phyloP scores from a whole-genome alignment of 2,329 filamentous ascomycete genomes.

The Venturia asperata region DNA sequence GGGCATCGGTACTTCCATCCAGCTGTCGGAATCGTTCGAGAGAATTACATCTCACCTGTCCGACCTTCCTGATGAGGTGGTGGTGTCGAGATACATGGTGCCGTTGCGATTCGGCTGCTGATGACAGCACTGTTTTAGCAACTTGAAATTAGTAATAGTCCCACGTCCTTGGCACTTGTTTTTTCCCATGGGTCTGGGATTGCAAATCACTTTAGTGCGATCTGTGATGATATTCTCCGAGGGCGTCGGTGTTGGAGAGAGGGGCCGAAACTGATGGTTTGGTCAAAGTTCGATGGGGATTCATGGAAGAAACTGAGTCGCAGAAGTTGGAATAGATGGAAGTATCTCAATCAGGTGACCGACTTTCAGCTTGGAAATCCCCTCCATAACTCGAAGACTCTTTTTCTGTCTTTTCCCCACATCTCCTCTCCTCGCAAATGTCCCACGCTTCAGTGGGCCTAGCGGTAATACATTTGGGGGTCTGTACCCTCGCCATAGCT shows the following conservation, averaged over 20 bases:
- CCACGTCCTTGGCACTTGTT: constrained; percentile 8
- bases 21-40: neutral
- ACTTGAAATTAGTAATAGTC: neutral
- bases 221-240: neutral
- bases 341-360: neutral
- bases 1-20: neutral
- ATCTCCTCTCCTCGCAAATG: neutral
- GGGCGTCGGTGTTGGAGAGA: neutral
- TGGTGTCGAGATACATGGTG: neutral
- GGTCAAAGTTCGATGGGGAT: neutral
- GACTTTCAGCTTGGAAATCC: neutral
- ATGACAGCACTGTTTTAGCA: constrained; percentile 3
- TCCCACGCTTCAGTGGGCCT: neutral
- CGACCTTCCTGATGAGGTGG: constrained; percentile 8
- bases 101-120: neutral
- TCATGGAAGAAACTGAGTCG: neutral
- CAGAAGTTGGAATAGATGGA: neutral
- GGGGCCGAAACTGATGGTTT: neutral
- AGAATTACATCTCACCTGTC: neutral
- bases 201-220: neutral
- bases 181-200: neutral
- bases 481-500: neutral
- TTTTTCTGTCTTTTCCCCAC: neutral
- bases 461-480: neutral
- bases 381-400: too few species aligned